Base-by-base conservation (phyloP, 129 eudicot species). In the Centrapalus pauciflorus region DNA sequence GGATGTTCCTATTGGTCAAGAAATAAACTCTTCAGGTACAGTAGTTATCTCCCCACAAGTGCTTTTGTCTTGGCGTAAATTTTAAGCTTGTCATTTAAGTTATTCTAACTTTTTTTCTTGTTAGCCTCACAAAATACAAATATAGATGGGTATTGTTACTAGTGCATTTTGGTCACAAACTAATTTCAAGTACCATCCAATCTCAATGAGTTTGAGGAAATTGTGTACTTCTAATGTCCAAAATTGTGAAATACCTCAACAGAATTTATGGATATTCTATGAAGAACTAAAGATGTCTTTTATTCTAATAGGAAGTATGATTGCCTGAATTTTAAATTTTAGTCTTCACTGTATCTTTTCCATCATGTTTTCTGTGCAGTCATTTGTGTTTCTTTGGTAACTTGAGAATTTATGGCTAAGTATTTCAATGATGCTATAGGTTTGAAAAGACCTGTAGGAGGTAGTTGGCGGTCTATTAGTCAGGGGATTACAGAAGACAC, bases 1-100 rank as follows among this genome's bases (percentile, higher is more conserved):
- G 25, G 97, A 91, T 72, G 91, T 91, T 63, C 97, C 97, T 17
- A 76, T 91, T 54, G 97, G 96, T 49, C 95, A 91, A 67, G 96
- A 91, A 66, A 74, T 85, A 62, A 85, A 56, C 75, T 49, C 86
- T 67, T 66, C 90, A 83, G 97, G 97, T 91, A 76, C 51, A 81
- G 26, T 66, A 34, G 37, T 56, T 8, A n/a, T 45, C 52, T 45
- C 21, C 16, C 16, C 51, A 45, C 55, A 40, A 30, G 35, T 34
- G 48, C 27, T 35, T 38, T 19, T 23, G 3, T 34, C 3, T 9
- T 71, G 33, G 58, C 4, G 17, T 45, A 45, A 45, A 45, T 45
- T 16, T 45, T 14, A 45, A 45, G 52, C 10, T 45, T 45, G 16
- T 45, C n/a, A n/a, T n/a, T n/a, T n/a, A n/a, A n/a, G n/a, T n/a